Evolutionary conservation across 148 eudicot species (phyloP), one percentile per base, ranked within the genome.

Genomic region (Pouteria glomerata): DNA sequence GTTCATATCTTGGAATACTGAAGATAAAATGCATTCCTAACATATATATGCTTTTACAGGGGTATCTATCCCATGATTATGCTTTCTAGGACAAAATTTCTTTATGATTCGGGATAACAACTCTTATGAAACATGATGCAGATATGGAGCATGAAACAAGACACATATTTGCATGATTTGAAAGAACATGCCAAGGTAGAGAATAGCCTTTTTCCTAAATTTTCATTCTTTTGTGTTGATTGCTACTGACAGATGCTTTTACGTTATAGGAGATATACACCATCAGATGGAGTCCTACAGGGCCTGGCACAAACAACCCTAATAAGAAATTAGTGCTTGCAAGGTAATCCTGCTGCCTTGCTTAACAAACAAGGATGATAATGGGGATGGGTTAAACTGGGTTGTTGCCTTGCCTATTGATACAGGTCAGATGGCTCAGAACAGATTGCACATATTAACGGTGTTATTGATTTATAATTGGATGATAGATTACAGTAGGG

Each of bases 261-360:
- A 26, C 69, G 34, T 64, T 79, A 30, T 77, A 89, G 95, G 91
- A 87, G 79, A 83, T 87, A 56, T 89, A 85, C 71, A 85, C 91
- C 47, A 87, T 87, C 66, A 78, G 95, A 66, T 89, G 95, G 95
- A 89, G 95, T 77, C 95, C 95, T 56, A 89, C 91, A 44, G 90
- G 89, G 39, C 79, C 82, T 51, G 91, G 85, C 39, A 86, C 93
- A 30, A 83, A 56, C 78, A 88, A 88, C 74, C 89, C 97, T 26
- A 88, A 91, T 52, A 84, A 85, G 52, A 88, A 77, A 64, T 75
- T 89, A 78, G 69, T 89, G 59, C 81, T 91, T 68, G 97, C 97
- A 50, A 91, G 93, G 97, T 91, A 77, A 66, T 55, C 71, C 24
- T 65, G 52, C 63, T 66, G 26, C 55, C 45, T 66, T 15, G 16